These are phyloP conservation scores for Phialophora chinensis DNA, from an alignment of 2,329 filamentous ascomycete species.

Conservation along the genomic window DNA sequence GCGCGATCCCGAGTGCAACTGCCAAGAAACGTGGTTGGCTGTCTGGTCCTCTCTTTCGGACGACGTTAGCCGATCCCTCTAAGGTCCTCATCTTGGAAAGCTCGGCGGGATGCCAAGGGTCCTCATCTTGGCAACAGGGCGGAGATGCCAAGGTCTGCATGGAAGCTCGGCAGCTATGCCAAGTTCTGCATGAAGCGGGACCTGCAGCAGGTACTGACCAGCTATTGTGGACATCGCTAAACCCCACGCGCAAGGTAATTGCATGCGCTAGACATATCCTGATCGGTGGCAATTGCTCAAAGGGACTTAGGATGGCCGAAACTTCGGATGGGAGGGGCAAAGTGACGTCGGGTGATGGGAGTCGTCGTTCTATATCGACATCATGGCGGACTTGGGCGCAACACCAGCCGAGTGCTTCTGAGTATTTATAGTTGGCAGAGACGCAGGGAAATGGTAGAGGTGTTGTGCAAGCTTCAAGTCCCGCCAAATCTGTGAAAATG, in stretches of 20 bases:
- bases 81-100: constrained; percentile 1
- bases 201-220: background rate
- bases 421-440: constrained; percentile 2
- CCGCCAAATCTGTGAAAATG: background rate
- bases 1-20: background rate
- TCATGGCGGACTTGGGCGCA: background rate
- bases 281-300: background rate
- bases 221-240: background rate
- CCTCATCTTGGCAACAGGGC: background rate
- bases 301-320: background rate
- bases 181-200: background rate
- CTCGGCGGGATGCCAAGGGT: background rate
- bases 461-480: background rate
- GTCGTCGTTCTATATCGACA: background rate
- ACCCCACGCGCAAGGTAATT: background rate
- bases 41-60: background rate
- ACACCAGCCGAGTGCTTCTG: background rate
- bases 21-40: background rate
- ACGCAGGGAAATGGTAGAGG: background rate
- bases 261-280: background rate
- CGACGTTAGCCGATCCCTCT: background rate
- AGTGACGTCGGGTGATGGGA: background rate
- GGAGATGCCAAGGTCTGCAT: background rate
- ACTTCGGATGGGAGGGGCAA: background rate
- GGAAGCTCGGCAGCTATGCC: too few relatives aligned